Percentiles rank a stretch among this genome's conserved stretches.
phyloP scores from a whole-genome alignment of 1,139 yeast genomes.

The Debaryomyces sp. region DNA sequence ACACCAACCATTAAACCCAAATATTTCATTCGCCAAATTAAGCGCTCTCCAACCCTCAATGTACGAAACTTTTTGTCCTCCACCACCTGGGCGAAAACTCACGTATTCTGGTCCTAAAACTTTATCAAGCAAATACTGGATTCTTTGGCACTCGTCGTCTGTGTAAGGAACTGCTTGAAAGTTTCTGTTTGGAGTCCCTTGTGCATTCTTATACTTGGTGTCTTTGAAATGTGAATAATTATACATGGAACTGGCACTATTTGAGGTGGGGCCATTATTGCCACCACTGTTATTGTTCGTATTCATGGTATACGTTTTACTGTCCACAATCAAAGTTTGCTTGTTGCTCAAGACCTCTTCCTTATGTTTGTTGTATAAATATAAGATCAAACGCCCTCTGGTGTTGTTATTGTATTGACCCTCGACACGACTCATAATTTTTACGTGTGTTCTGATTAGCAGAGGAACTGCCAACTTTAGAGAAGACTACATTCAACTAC shows the following conservation, averaged over 20 bases:
- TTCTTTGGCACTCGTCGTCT: conserved; percentile 41
- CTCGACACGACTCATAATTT: background rate
- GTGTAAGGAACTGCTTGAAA: conserved; percentile 29
- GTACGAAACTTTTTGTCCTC: conserved; percentile 67
- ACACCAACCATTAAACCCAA: conserved; percentile 83
- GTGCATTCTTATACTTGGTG: conserved; percentile 1
- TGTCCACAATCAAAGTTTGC: background rate
- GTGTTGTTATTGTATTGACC: conserved; percentile 1
- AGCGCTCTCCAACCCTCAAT: conserved; percentile 84
- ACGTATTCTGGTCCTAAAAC: conserved; percentile 90
- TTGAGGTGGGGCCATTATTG: background rate
- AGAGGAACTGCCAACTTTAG: background rate
- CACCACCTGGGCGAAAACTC: conserved; percentile 79
- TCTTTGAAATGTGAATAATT: conserved; percentile 5
- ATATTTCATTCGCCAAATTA: conserved; percentile 75
- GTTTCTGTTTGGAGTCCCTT: background rate
- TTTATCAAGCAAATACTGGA: conserved; percentile 52
- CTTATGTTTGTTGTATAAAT: background rate
- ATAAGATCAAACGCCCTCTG: conserved; percentile 8
- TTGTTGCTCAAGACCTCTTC: background rate
- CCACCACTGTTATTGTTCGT: background rate
- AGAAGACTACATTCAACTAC: background rate
- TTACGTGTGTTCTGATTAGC: conserved; percentile 6
- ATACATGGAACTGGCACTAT: background rate
- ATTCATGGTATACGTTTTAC: background rate